phyloP scores from a whole-genome alignment of 2,329 filamentous ascomycete species.

The Aspergillus sp. region DNA sequence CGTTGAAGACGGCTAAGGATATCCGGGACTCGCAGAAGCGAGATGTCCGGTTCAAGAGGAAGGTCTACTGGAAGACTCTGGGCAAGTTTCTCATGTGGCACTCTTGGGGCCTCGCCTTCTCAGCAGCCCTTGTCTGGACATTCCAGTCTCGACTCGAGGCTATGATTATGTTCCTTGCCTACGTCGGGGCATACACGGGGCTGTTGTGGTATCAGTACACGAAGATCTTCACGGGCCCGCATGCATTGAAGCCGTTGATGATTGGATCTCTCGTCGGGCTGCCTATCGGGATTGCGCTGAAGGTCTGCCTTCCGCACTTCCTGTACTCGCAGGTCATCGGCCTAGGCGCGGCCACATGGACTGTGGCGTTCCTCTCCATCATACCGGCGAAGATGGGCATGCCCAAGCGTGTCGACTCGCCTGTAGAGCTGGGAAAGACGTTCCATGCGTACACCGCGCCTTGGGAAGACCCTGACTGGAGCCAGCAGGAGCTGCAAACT shows the following conservation, averaged over 20 bases:
- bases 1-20: slow-evolving; percentile 42
- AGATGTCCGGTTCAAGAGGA: slow-evolving; percentile 47
- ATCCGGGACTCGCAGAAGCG: slow-evolving; percentile 47
- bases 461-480: slow-evolving; percentile 47
- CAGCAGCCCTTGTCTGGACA: slow-evolving; percentile 52
- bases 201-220: slow-evolving; percentile 56
- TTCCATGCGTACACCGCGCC: slow-evolving; percentile 48
- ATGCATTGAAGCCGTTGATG: slow-evolving; percentile 50
- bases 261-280: slow-evolving; percentile 49
- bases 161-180: slow-evolving; percentile 52
- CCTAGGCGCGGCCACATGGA: slow-evolving; percentile 53
- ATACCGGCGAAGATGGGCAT: slow-evolving; percentile 50
- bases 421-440: slow-evolving; percentile 31
- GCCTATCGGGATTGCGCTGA: slow-evolving; percentile 47
- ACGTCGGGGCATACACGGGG: slow-evolving; percentile 52
- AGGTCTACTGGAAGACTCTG: slow-evolving; percentile 53
- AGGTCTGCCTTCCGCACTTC: slow-evolving; percentile 39
- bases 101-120: slow-evolving; percentile 54
- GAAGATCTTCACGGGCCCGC: slow-evolving; percentile 53
- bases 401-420: slow-evolving; percentile 41
- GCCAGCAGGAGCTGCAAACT: slow-evolving; percentile 52
- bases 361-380: slow-evolving; percentile 50
- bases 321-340: slow-evolving; percentile 50
- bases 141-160: slow-evolving; percentile 46
- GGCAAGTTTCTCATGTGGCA: slow-evolving; percentile 52